Base-by-base conservation (phyloP, 2,329 filamentous ascomycete species). In the Purpureocillium takamizusanense region DNA sequence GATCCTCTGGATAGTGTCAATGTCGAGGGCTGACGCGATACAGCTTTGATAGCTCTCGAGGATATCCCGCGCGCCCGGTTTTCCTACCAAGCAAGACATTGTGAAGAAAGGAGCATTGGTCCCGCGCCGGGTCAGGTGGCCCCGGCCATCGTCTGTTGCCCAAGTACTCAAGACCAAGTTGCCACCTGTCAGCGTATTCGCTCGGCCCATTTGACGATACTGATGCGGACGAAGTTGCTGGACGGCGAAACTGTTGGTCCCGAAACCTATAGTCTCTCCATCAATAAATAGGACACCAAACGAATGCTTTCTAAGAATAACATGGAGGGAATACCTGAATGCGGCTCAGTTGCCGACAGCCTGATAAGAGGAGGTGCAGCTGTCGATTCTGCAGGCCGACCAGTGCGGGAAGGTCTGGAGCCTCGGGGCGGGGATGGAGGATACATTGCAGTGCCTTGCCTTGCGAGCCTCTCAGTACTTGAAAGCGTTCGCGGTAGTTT, bases 21-120 rank as follows among this genome's bases (percentile, higher is more conserved):
- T 72, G n/a, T 85, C 75, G 37, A 97, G 69, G 3, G 92, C 92
- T 13, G 81, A 66, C 8, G 89, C 88, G 39, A 98, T 63, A 21
- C 87, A 78, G 31, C 75, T 74, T 51, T 84, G 77, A 53, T 94
- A 84, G 37, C 75, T 78, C 40, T 82, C 76, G 11, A 72, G 63
- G 31, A 86, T 77, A 29, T 84, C 76, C 29, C 76, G 70, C 1
- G 66, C 54, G 33, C 59, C 67, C 6, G 62, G 55, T 15, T 57
- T 59, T 1, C 55, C 42, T 6, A 54, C 56, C 0, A 64, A 59
- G 39, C 77, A 78, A 0, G 65, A 60, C n/a, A 70, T 71, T 0
- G 66, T 65, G 44, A 72, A 75, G n/a, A 77, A 64, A 5, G 81
- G 83, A 30, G 86, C 85, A 53, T 79, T 86, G 2, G 82, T 84